Evolutionary conservation across 2,329 filamentous ascomycete species (phyloP), one percentile per base, ranked within the genome.

Genomic region (Alternaria triticina): DNA sequence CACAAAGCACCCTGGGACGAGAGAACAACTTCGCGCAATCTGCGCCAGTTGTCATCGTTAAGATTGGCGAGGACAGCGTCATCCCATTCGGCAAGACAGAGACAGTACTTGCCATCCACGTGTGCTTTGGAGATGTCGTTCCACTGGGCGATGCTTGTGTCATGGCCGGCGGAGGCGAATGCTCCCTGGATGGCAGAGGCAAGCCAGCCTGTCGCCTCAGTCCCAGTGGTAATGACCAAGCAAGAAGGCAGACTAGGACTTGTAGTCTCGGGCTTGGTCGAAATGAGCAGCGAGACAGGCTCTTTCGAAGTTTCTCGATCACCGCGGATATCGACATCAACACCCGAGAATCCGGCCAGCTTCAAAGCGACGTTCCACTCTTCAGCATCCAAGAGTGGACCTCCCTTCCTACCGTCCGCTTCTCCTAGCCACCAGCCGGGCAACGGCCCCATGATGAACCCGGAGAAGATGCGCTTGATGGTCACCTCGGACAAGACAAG

Each of bases 401-500:
- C 52, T 22, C 52, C 52, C 11, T 20, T 57, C 20, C 59, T 50
- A 11, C 59, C 59, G 43, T 61, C 59, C 5, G 52, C 51, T 55
- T 60, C 58, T 23, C 58, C 51, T 50, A 60, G 30, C 58, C 58
- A 60, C 58, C 58, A 60, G 12, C 58, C 58, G 12, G 58, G 58
- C 49, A 59, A 50, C 4, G 58, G 51, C 1, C 51, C 59, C 59
- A 61, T 61, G 17, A 61, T 61, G 15, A 61, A 61, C 23, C 59
- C 59, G 11, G 59, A 61, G 52, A 61, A 61, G 33, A 61, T 61
- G 6, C 59, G 52, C 17, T 61, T 61, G 33, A 61, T 61, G 20
- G 59, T 61, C 23, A 61, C 59, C 45, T 61, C 59, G 20, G 59
- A 61, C 12, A 61, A 22, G 11, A 61, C 52, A 20, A 61, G 59